A percentile compares a stretch with the other conserved stretches of the same genome.
These are phyloP conservation scores for Asterella californica DNA, from an alignment of 225 moss, liverwort and hornwort species.

Conservation along the genomic window DNA sequence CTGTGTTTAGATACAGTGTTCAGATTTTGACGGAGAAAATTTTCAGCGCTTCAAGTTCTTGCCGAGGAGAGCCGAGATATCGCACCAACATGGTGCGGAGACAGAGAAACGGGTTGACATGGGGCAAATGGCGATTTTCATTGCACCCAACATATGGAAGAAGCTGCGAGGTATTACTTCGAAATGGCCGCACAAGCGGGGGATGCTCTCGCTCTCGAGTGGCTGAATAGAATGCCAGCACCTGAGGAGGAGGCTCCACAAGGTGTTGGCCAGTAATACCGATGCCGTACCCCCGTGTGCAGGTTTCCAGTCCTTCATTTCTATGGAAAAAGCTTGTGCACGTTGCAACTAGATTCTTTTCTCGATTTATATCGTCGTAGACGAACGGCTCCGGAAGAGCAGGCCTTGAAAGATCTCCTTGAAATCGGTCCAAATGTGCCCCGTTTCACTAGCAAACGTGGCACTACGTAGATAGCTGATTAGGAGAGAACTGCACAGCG, in stretches of 20 bases:
- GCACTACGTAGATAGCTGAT: too few species aligned
- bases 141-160: not conserved
- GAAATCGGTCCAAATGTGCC: too few species aligned
- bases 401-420: too few species aligned
- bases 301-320: too few species aligned
- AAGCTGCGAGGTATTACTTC: slow-evolving; percentile 45
- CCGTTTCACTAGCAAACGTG: too few species aligned
- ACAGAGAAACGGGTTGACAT: not conserved
- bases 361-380: too few species aligned
- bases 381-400: too few species aligned
- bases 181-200: slow-evolving; percentile 70
- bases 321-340: too few species aligned
- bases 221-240: slow-evolving; percentile 45
- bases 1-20: not conserved
- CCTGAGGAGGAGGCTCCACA: not conserved
- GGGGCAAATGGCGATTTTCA: not conserved
- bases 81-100: not conserved
- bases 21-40: not conserved
- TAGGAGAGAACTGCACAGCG: too few species aligned
- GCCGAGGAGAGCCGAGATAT: not conserved
- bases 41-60: not conserved
- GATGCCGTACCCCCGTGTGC: too few species aligned
- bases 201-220: slow-evolving; percentile 69
- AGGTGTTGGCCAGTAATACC: not conserved
- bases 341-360: too few species aligned